Evolutionary conservation across 1,284 basidiomycete genomes (phyloP).

Genomic region (Moesziomyces parantarcticus): DNA sequence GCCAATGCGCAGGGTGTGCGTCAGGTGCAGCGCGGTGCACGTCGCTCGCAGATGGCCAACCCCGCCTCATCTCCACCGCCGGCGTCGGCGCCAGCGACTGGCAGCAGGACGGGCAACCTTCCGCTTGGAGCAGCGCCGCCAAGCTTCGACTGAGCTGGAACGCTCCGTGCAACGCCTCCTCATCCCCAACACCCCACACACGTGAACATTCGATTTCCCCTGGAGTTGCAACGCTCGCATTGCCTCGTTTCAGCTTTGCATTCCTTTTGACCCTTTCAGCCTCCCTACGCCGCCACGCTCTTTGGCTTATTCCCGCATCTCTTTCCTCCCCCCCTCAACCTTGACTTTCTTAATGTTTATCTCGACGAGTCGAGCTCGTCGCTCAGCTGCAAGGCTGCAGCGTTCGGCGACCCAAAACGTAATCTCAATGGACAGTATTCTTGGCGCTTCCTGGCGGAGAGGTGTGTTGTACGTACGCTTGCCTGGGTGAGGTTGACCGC

Average conservation of each 20-base stretch:
- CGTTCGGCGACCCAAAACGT: too few species aligned
- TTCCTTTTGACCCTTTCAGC: neutral
- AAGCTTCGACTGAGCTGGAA: slow-evolving; percentile 17
- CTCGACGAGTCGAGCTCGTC: neutral
- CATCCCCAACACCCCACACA: too few species aligned
- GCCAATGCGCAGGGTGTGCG: slow-evolving; percentile 53
- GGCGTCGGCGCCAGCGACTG: neutral
- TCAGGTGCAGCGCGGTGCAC: slow-evolving; percentile 61
- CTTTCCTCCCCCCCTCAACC: neutral
- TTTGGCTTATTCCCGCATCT: slow-evolving; percentile 1
- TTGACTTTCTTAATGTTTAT: neutral
- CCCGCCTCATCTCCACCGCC: slow-evolving; percentile 19
- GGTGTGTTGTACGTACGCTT: too few species aligned
- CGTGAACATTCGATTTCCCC: too few species aligned
- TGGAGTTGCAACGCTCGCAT: too few species aligned
- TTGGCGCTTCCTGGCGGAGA: too few species aligned
- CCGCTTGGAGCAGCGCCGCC: slow-evolving; percentile 44
- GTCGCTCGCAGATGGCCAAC: slow-evolving; percentile 49
- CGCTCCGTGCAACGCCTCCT: too few species aligned
- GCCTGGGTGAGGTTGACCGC: too few species aligned
- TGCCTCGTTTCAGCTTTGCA: too few species aligned
- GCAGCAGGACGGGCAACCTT: slow-evolving; percentile 13
- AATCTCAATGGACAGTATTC: too few species aligned
- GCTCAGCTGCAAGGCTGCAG: neutral
- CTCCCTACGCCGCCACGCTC: slow-evolving; percentile 6